phyloP scores from a whole-genome alignment of 306 rosid genomes.

The Sicyos baderoa region DNA sequence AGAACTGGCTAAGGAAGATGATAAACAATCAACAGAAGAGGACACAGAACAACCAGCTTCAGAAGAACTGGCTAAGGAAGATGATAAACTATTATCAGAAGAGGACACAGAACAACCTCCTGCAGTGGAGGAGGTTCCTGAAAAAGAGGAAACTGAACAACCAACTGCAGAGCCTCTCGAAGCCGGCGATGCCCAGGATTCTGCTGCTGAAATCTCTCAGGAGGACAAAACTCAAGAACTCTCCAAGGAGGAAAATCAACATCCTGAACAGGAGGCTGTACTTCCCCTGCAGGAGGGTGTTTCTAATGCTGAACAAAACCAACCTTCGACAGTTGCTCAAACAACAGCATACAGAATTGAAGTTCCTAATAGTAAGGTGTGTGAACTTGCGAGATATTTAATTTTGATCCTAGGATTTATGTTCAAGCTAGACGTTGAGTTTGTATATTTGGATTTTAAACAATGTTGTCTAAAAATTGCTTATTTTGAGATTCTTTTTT shows the following conservation, averaged over 20 bases:
- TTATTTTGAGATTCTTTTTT: background rate
- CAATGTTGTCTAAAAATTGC: background rate
- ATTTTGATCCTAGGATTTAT: background rate
- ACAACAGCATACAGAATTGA: constrained; percentile 50
- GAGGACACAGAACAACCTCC: constrained; percentile 27
- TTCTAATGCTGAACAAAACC: constrained; percentile 25
- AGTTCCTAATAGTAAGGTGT: constrained; percentile 97
- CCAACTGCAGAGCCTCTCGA: constrained; percentile 26
- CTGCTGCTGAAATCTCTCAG: constrained; percentile 31
- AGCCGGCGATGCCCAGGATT: constrained; percentile 23
- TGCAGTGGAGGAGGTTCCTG: constrained; percentile 25
- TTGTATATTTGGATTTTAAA: background rate
- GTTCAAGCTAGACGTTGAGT: background rate
- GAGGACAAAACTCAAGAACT: too few species aligned
- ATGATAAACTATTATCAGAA: too few species aligned
- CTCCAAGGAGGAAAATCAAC: constrained; percentile 2
- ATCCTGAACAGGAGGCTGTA: constrained; percentile 22
- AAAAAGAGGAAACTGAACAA: constrained; percentile 23
- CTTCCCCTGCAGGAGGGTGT: constrained; percentile 42
- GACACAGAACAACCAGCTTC: constrained; percentile 28
- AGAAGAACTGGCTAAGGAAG: too few species aligned
- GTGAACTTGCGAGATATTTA: background rate
- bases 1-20: constrained; percentile 22
- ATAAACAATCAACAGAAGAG: constrained; percentile 21
- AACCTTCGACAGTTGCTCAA: constrained; percentile 31